Conservation (phyloP, 495 filamentous ascomycete genomes). For the Hypoxylon lienhwacheense region DNA sequence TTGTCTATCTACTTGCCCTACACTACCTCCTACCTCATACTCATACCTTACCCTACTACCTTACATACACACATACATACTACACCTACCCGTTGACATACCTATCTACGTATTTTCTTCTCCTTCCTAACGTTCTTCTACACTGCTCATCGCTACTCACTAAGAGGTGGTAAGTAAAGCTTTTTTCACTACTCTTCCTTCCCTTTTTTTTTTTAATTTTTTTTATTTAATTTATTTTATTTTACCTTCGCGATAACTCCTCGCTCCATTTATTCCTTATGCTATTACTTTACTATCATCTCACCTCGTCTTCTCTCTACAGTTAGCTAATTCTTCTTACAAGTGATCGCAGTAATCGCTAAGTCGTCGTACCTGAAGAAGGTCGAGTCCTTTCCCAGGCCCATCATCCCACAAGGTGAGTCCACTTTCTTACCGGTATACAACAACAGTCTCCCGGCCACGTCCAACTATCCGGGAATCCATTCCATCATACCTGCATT, state of each 20-base stretch:
- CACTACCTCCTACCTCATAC: conserved; percentile 1
- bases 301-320: conserved; percentile 1
- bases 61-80: conserved; percentile 11
- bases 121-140: conserved; percentile 24
- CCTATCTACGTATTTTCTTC: conserved; percentile 33
- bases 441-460: conserved; percentile 8
- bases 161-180: conserved; percentile 4
- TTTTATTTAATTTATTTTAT: no score
- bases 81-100: conserved; percentile 7
- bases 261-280: neutral
- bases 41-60: conserved; percentile 8
- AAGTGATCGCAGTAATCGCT: conserved; percentile 16
- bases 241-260: conserved; percentile 1
- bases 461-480: conserved; percentile 7
- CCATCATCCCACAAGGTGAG: conserved; percentile 36
- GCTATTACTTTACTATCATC: conserved; percentile 18
- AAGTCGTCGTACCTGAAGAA: conserved; percentile 22
- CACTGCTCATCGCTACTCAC: conserved; percentile 23
- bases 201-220: neutral
- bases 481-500: conserved; percentile 6
- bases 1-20: conserved; percentile 4
- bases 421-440: conserved; percentile 31
- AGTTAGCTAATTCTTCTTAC: conserved; percentile 19
- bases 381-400: conserved; percentile 16
- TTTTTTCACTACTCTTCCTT: conserved; percentile 1